Evolutionary conservation across 345 rosid species (phyloP).

Genomic region (Moricandia arvensis): DNA sequence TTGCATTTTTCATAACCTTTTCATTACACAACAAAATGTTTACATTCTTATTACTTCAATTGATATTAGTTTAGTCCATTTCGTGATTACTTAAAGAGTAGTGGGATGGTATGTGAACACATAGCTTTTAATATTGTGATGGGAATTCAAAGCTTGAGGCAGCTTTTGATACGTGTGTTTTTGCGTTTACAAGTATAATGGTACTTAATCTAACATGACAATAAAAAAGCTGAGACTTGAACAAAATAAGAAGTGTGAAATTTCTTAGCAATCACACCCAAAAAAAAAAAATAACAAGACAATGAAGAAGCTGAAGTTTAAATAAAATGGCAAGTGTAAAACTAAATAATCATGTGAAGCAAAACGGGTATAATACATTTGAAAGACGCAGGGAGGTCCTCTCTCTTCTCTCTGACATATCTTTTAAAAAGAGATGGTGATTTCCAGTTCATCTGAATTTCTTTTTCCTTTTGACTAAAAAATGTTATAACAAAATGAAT

Average conservation of each 20-base stretch:
- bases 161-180: not conserved
- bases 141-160: not conserved
- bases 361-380: not conserved
- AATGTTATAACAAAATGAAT: no score
- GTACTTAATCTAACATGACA: not conserved
- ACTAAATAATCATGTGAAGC: not conserved
- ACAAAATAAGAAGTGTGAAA: not conserved
- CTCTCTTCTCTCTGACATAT: no score
- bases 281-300: not conserved
- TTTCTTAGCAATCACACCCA: not conserved
- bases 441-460: no score
- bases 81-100: not conserved
- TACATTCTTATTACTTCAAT: not conserved
- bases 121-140: not conserved
- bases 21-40: not conserved
- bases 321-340: not conserved
- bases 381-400: no score
- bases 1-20: not conserved
- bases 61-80: constrained; percentile 1
- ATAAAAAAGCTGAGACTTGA: not conserved
- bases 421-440: no score
- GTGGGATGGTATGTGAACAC: not conserved
- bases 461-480: no score
- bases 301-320: not conserved
- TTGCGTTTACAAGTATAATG: not conserved